Percentiles rank a stretch among this genome's conserved stretches.
Conservation (phyloP, 495 filamentous ascomycete species). For the Xylaria intraflava region DNA sequence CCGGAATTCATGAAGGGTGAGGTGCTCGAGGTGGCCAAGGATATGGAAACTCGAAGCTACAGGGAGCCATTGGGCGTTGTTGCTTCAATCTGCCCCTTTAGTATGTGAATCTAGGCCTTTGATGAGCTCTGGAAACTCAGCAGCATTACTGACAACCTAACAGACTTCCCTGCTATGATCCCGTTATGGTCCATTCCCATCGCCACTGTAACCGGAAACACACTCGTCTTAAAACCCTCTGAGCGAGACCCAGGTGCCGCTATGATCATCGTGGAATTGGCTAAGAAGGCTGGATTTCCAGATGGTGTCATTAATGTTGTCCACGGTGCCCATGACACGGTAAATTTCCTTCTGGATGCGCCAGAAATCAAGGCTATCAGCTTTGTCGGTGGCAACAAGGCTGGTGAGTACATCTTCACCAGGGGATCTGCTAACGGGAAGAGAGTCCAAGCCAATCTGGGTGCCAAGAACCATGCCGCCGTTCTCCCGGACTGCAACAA, state of each 20-base stretch:
- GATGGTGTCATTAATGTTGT: constrained; percentile 91
- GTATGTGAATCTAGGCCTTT: constrained; percentile 49
- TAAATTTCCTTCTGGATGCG: constrained; percentile 96
- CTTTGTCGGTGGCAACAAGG: constrained; percentile 95
- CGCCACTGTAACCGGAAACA: constrained; percentile 92
- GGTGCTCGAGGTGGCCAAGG: constrained; percentile 92
- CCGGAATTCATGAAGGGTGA: constrained; percentile 91
- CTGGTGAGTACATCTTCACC: constrained; percentile 92
- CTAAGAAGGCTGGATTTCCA: constrained; percentile 87
- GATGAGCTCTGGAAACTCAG: not conserved
- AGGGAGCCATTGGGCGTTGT: constrained; percentile 90
- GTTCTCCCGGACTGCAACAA: constrained; percentile 96
- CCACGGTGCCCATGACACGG: constrained; percentile 82
- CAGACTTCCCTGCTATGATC: constrained; percentile 99
- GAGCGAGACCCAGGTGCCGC: constrained; percentile 96
- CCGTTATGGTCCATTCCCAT: constrained; percentile 95
- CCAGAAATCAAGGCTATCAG: constrained; percentile 95
- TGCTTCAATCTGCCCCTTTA: constrained; percentile 97
- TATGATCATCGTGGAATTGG: constrained; percentile 95
- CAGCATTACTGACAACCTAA: constrained; percentile 12
- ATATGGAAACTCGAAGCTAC: constrained; percentile 97
- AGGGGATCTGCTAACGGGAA: constrained; percentile 87
- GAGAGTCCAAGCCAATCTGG: constrained; percentile 93
- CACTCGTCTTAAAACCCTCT: constrained; percentile 90
- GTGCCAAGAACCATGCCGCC: constrained; percentile 97